Evolutionary conservation across 116 monocot genomes (phyloP), one percentile per base, ranked within the genome.

Genomic region (Phalaenopsis hybrid): DNA sequence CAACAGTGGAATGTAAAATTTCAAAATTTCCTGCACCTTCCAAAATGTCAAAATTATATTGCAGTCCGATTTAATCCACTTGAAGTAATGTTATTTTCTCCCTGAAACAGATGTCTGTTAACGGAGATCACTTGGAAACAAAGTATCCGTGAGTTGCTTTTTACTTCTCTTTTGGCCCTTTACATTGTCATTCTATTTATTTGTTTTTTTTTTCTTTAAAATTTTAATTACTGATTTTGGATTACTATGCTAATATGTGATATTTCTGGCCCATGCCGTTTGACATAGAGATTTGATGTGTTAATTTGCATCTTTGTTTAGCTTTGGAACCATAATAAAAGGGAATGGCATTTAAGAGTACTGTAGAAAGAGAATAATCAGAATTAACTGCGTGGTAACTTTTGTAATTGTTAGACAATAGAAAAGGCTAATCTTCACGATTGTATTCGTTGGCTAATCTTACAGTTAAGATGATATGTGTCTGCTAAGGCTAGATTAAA

Each of bases 141-240:
- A 96, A 96, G 79, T 96, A 89, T 72, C 96, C 94, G 96, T 96
- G 92, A 94, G 96, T 89, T 8, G 33, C 72, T 78, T 83, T 73
- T 10, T 68, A 12, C 34, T 72, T 1, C 31, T 77, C 46, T 75
- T 43, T 75, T 75, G 75, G 8, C 16, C 45, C 21, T 28, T 25
- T 75, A 15, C 34, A 41, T 41, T 44, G 23, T 4, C 31, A 28
- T 51, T 25, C 2, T 51, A 23, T 65, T 9, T 79, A 57, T 78
- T 57, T 25, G 4, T 21, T 17, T 57, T 52, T 11, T 9, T 75
- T 46, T 50, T 31, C 31, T 0, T 31, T 31, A 31, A 65, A 51
- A 55, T 44, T 34, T 10, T 83, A 18, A 55, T 78, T 58, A 4
- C 52, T 78, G 41, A 51, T 77, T 77, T 44, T 51, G 12, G 8